Base-by-base conservation (phyloP, 768 basidiomycete species). In the Lentinula lateritia region DNA sequence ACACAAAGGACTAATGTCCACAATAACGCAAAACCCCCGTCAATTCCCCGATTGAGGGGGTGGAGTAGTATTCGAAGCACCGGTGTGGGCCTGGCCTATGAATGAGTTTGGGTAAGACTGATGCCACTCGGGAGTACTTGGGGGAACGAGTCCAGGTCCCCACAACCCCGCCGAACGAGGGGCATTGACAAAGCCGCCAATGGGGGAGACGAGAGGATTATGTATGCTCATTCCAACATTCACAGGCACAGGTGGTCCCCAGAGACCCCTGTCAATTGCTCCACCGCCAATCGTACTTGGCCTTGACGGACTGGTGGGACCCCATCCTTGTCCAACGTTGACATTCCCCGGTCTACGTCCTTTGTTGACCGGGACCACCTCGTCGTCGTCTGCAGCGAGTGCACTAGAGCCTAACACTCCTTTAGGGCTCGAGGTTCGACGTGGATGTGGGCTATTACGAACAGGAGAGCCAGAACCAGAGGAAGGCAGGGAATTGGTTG, bases 321-420 rank as follows among this genome's bases (percentile, higher is more conserved):
- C 50, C 50, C 50, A 52, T 34, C 32, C 50, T 7, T 46, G 48
- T 50, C 60, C 8, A 61, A 55, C 34, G 67, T 18, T 15, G 46
- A 58, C 39, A 73, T 45, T 9, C 62, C 70, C 56, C 69, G 18
- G 9, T 46, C 60, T 8, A 65, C 48, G 15, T 5, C 59, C 35
- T 52, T 52, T 52, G 38, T 16, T 41, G 1, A 52, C 50, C 20
- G 75, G 69, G 15, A 92, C 82, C 10, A 92, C 87, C 68, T 92
- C 90, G 69, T 93, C 91, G 63, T 90, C 90, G 62, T 91, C 90
- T 13, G 89, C 83, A 2, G 86, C 83, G 18, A 92, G 79, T 18
- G 91, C 90, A 5, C 88, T 88, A 13, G 90, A 92, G 12, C 91
- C 91, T 6, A 92, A 76, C 39, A 86, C 74, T 43, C 85, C 85